phyloP scores from a whole-genome alignment of 768 basidiomycete genomes.

The Boletus tomentosulus region DNA sequence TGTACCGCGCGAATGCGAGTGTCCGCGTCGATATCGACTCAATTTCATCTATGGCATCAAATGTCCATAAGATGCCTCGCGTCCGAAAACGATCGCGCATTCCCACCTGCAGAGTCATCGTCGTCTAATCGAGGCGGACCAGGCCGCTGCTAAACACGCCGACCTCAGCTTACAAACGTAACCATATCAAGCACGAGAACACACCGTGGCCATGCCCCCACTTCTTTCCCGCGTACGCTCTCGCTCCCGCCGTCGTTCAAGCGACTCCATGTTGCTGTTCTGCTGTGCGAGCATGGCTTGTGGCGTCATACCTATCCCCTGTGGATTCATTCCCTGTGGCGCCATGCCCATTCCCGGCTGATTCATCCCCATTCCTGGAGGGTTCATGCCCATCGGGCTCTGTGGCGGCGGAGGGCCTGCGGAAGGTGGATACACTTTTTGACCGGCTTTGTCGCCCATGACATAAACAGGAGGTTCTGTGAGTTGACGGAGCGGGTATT shows the following conservation, averaged over 20 bases:
- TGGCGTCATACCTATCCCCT: slow-evolving; percentile 30
- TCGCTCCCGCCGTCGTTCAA: slow-evolving; percentile 60
- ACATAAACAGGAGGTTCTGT: slow-evolving; percentile 69
- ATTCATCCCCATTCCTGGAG: slow-evolving; percentile 24
- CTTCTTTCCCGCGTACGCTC: slow-evolving; percentile 50
- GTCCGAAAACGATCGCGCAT: not conserved
- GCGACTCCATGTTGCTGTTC: slow-evolving; percentile 64
- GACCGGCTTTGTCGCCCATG: slow-evolving; percentile 74
- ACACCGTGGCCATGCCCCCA: slow-evolving; percentile 40
- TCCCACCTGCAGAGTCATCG: slow-evolving; percentile 63
- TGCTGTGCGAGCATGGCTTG: slow-evolving; percentile 74
- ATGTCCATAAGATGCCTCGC: not conserved
- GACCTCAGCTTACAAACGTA: not conserved
- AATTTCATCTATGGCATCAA: slow-evolving; percentile 46
- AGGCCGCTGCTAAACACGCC: slow-evolving; percentile 23
- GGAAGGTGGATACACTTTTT: slow-evolving; percentile 43
- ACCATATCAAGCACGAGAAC: no score
- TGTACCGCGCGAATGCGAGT: slow-evolving; percentile 67
- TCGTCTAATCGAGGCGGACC: slow-evolving; percentile 40
- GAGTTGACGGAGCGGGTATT: slow-evolving; percentile 64
- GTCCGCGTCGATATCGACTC: slow-evolving; percentile 72
- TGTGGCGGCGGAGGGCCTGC: slow-evolving; percentile 30
- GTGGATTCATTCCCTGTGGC: slow-evolving; percentile 25
- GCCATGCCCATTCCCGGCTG: slow-evolving; percentile 22
- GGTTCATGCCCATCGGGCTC: slow-evolving; percentile 23